Evolutionary conservation across 768 basidiomycete genomes (phyloP), one percentile per base, ranked within the genome.

Genomic region (Chalciporus chontae): DNA sequence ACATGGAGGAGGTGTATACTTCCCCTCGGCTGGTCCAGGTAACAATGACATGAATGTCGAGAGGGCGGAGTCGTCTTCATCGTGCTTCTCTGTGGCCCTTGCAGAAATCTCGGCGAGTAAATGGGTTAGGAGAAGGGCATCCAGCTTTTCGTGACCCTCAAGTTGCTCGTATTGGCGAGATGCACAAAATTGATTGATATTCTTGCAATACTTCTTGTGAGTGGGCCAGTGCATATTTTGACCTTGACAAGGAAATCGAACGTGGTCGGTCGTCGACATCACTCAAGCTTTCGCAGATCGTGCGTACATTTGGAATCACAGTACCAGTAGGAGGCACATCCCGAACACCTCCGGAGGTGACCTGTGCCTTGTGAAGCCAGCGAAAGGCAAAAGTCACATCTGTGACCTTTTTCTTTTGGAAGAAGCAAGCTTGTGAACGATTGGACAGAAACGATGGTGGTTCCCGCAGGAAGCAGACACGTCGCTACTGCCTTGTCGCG

Each of bases 321-420:
- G 60, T 92, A 92, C 78, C 80, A 89, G 61, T 84, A 87, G 0
- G 77, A 74, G 14, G 74, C 77, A 56, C 89, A 90, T 11, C 82
- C 80, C 4, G 79, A 74, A 55, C 88, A 91, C 61, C 72, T 74
- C 53, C 70, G 77, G 39, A 89, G 71, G 29, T 51, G 60, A 11
- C 55, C 53, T 15, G 45, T 48, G 51, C 32, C 68, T 62, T 17
- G 52, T 19, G 63, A 53, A 4, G 70, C 58, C 4, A 65, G 45
- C 4, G 69, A 67, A 55, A 82, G 77, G 58, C 87, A 90, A 23
- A 67, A 61, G 61, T 91, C 87, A 56, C 89, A 91, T 53, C 88
- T 71, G 17, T 62, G 71, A 13, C 83, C 77, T 56, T 88, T 87
- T 65, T 84, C 79, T 10, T 64, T 57, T 0, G 73, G 72, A 4